phyloP scores from a whole-genome alignment of 2,329 filamentous ascomycete species.

The Pleomassaria siparia region DNA sequence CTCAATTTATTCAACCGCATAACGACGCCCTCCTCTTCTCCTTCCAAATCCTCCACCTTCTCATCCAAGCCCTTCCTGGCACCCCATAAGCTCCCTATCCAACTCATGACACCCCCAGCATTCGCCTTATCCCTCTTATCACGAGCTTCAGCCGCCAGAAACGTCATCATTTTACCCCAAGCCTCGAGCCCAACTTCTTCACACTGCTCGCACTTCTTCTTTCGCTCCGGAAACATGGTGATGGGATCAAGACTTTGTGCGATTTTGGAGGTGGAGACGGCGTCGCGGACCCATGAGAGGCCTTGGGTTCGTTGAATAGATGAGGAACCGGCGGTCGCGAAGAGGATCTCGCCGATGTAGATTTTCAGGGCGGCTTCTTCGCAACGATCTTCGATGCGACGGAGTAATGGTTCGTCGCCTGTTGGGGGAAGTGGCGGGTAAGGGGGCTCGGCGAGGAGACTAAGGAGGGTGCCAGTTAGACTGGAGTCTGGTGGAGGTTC shows the following conservation, averaged over 20 bases:
- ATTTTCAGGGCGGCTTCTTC: conserved; percentile 84
- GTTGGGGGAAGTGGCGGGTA: conserved; percentile 73
- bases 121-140: conserved; percentile 28
- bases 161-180: conserved; percentile 78
- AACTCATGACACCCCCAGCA: conserved; percentile 17
- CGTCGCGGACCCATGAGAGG: conserved; percentile 86
- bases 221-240: conserved; percentile 44
- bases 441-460: conserved; percentile 50
- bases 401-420: conserved; percentile 67
- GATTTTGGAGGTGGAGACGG: conserved; percentile 71
- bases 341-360: conserved; percentile 93
- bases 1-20: conserved; percentile 38
- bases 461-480: conserved; percentile 29
- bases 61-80: conserved; percentile 29
- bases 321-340: conserved; percentile 59
- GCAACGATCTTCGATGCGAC: conserved; percentile 68
- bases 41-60: conserved; percentile 34
- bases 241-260: conserved; percentile 53
- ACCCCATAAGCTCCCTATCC: conserved; percentile 31
- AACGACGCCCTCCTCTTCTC: conserved; percentile 38
- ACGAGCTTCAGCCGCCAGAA: conserved; percentile 56
- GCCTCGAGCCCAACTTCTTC: conserved; percentile 75
- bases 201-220: conserved; percentile 73
- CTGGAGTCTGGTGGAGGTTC: conserved; percentile 24
- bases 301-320: conserved; percentile 58